Evolutionary conservation across 164 flowering plant genomes (phyloP), one percentile per base, ranked within the genome.

Genomic region (Vitis amurensis): DNA sequence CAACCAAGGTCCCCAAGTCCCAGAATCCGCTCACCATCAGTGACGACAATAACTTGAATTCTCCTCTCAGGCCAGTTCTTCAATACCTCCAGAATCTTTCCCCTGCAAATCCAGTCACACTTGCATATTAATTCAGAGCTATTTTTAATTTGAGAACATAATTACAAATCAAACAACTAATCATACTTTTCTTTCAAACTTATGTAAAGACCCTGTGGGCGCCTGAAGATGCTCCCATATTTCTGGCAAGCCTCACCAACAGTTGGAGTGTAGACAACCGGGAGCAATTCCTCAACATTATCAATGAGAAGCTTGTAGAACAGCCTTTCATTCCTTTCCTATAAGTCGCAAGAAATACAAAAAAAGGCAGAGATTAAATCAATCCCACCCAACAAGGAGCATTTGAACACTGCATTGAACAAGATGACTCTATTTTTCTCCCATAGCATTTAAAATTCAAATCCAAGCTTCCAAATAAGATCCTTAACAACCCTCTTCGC

Each of bases 241-340:
- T 89, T 89, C 82, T 91, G 97, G 82, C 97, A 91, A 76, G 97
- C 97, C 75, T 91, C 92, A 62, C 97, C 97, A 67, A 88, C 97
- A 8, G 90, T 88, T 27, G 97, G 97, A 49, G 97, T 91, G 74
- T 91, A 91, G 15, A 91, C 94, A 61, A 89, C 72, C 15, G 97
- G 97, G 56, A 91, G 94, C 70, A 89, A 69, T 59, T 91, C 94
- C 86, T 89, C 97, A 64, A 91, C 94, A 74, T 91, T 81, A 73
- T 91, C 93, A 69, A 91, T 79, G 30, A 91, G 90, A 74, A 91
- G 91, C 86, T 88, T 91, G 82, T 89, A 89, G 71, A 89, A 91
- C 37, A 91, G 74, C 73, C 83, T 87, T 61, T 88, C 85, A 70
- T 91, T 91, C 64, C 87, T 86, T 74, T 91, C 94, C 97, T 91